Conservation (phyloP, 345 rosid species). For the Cochlearia excelsa region DNA sequence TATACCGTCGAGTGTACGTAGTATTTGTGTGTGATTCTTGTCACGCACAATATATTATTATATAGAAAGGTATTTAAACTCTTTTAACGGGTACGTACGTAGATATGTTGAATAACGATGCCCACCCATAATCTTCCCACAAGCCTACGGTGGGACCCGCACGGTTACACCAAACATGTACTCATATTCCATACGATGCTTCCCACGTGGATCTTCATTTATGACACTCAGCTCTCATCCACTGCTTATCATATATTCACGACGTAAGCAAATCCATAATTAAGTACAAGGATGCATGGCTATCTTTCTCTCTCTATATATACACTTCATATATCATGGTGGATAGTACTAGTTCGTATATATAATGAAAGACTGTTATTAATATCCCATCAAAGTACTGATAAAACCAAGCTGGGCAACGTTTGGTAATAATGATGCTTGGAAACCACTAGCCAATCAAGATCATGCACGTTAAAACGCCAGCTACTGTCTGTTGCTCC, state of each 20-base stretch:
- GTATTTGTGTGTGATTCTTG: constrained; percentile 15
- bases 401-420: constrained; percentile 16
- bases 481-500: constrained; percentile 31
- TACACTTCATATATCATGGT: too few relatives aligned
- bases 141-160: not conserved
- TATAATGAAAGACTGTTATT: not conserved
- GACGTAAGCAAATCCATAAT: not conserved
- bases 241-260: not conserved
- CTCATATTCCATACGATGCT: constrained; percentile 8
- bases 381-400: not conserved
- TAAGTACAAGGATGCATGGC: too few relatives aligned
- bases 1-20: constrained; percentile 24
- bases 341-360: not conserved
- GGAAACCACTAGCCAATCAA: constrained; percentile 18
- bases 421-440: constrained; percentile 8
- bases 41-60: constrained; percentile 11
- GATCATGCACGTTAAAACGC: constrained; percentile 18
- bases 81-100: too few relatives aligned
- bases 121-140: constrained; percentile 31
- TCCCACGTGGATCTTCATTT: constrained; percentile 29
- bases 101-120: constrained; percentile 12
- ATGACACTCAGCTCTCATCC: constrained; percentile 24
- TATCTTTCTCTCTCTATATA: too few relatives aligned
- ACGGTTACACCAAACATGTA: constrained; percentile 5
- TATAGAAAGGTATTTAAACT: constrained; percentile 12